Evolutionary conservation across 306 rosid genomes (phyloP), one percentile per base, ranked within the genome.

Genomic region (Acacia melanoxylon): DNA sequence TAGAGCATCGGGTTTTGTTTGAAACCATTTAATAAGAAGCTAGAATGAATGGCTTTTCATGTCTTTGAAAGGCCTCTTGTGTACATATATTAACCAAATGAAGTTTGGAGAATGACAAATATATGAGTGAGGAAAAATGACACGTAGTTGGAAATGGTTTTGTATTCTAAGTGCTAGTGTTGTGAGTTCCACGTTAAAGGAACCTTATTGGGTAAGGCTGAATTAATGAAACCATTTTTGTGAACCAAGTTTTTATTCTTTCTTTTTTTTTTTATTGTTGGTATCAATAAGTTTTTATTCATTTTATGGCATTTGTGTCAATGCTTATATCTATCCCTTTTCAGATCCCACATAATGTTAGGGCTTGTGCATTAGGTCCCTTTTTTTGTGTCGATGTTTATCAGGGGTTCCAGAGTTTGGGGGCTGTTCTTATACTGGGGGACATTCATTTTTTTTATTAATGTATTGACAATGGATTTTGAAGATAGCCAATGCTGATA

Each of bases 1-100:
- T 93, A n/a, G 98, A 93, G 79, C 90, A 87, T 20, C 88, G 92
- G 27, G 86, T 93, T 84, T 88, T 92, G 31, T 93, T 86, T 52
- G 95, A 90, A 83, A 86, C 91, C 42, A 75, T 88, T 85, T 88
- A 86, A 83, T 88, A 86, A 83, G 72, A 62, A 67, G 24, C 41
- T 67, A 73, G 31, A 77, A 41, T 80, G 37, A 77, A 46, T 80
- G 82, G 54, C 81, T 51, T 59, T 45, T 45, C 73, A 11, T 56
- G 62, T 72, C 22, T 37, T 37, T 68, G 76, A 71, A 48, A 33
- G 16, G 52, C 16, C 65, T 56, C 20, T 81, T 71, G 46, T 87
- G 88, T 87, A 81, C 73, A 89, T 85, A 89, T 85, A n/a, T n/a
- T n/a, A 83, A 52, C 67, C 49, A 66, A 77, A 52, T 45, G 59